These are phyloP conservation scores for Lactarius psammicola DNA, from an alignment of 768 basidiomycete genomes.

Conservation along the genomic window DNA sequence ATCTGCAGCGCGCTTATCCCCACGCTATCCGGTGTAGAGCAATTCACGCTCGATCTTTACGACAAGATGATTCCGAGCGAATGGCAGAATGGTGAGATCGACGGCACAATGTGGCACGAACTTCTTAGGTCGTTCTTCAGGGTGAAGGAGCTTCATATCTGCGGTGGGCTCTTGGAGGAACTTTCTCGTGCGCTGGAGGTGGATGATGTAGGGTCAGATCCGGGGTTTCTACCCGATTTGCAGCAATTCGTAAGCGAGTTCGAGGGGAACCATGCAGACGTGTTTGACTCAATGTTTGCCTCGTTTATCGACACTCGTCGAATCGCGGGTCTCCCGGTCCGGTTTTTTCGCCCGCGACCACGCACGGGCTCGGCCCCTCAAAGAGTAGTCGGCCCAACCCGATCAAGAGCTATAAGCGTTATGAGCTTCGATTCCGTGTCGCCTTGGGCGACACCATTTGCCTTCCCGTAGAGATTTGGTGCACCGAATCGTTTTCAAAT, in stretches of 20 bases:
- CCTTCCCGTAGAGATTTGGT: too few species aligned
- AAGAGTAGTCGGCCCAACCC: too few species aligned
- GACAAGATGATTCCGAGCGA: background rate
- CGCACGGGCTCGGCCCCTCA: too few species aligned
- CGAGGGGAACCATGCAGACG: background rate
- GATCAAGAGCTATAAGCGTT: too few species aligned
- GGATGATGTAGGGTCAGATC: too few species aligned
- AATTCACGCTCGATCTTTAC: background rate
- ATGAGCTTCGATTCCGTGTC: too few species aligned
- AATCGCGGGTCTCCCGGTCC: background rate
- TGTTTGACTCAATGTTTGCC: background rate
- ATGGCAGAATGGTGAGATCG: background rate
- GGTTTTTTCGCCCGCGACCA: too few species aligned
- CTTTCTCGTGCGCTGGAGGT: too few species aligned
- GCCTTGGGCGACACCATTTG: too few species aligned
- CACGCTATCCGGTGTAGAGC: background rate
- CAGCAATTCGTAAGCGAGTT: background rate
- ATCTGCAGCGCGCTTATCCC: conserved; percentile 2
- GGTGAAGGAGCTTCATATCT: background rate
- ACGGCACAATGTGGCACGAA: background rate
- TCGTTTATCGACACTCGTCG: background rate
- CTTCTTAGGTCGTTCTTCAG: conserved; percentile 1
- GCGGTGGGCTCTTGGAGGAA: background rate
- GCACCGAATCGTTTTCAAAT: too few species aligned
- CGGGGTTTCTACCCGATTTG: too few species aligned